These are phyloP conservation scores for Fusarium tupiense DNA, from an alignment of 2,329 filamentous ascomycete genomes.

Conservation along the genomic window DNA sequence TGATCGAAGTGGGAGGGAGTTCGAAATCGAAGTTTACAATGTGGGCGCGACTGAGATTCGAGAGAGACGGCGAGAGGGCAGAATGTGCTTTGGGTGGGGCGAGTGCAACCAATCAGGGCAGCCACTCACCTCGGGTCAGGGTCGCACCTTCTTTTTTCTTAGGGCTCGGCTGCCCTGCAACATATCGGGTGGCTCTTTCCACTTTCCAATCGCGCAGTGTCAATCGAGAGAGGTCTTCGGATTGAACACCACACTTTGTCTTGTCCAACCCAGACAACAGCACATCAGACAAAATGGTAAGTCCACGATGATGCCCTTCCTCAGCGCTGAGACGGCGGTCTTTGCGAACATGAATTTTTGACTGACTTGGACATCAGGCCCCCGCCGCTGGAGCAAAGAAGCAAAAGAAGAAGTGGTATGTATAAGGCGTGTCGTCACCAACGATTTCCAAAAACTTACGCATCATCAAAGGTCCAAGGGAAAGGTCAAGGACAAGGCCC, in stretches of 20 bases:
- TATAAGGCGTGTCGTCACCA: constrained; percentile 27
- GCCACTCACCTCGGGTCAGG: neutral
- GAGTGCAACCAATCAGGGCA: neutral
- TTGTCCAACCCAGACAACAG: constrained; percentile 51
- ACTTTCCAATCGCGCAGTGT: constrained; percentile 12
- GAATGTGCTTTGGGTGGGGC: constrained; percentile 12
- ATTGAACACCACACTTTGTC: constrained; percentile 44
- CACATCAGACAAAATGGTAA: constrained; percentile 58
- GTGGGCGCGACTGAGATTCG: constrained; percentile 19
- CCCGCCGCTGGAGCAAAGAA: constrained; percentile 60
- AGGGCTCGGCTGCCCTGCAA: constrained; percentile 41
- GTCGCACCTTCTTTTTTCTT: constrained; percentile 20
- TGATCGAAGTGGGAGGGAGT: constrained; percentile 45
- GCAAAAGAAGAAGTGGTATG: constrained; percentile 62
- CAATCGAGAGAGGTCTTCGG: constrained; percentile 18
- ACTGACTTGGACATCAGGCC: constrained; percentile 48
- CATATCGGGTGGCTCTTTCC: constrained; percentile 44
- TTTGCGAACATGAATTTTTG: constrained; percentile 22
- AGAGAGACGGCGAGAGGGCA: constrained; percentile 8
- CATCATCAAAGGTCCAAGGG: constrained; percentile 51
- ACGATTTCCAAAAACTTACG: constrained; percentile 31
- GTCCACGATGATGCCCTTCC: constrained; percentile 32
- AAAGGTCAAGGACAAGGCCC: constrained; percentile 99
- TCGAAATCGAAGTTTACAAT: constrained; percentile 41
- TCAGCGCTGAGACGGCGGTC: neutral